A percentile compares a stretch with the other conserved stretches of the same genome.
These are phyloP conservation scores for Schizochytrium sp. DNA, from an alignment of 108 stramenopile genomes.

Conservation along the genomic window DNA sequence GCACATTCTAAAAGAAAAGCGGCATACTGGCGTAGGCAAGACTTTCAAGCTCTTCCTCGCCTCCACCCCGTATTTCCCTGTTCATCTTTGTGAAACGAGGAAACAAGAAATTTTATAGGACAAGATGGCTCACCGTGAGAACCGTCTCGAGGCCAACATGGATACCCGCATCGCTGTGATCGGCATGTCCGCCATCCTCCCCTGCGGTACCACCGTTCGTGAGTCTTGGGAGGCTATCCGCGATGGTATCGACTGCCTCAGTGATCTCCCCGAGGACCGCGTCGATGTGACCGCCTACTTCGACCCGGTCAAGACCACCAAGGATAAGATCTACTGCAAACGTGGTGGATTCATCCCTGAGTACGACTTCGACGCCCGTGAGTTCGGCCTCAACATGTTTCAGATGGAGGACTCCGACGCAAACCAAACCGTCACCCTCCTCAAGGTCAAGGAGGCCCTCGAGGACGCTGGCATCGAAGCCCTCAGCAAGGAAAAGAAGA, in stretches of 20 bases:
- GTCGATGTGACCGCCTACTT: conserved; percentile 48
- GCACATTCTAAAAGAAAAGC: too few species aligned
- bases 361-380: conserved; percentile 50
- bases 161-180: conserved; percentile 28
- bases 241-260: conserved; percentile 38
- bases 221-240: conserved; percentile 46
- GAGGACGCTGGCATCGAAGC: conserved; percentile 47
- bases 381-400: conserved; percentile 51
- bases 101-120: too few species aligned
- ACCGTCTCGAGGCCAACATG: neutral
- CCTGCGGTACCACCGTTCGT: conserved; percentile 19
- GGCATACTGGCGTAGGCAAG: too few species aligned
- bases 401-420: conserved; percentile 48
- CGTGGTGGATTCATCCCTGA: conserved; percentile 32
- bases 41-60: too few species aligned
- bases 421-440: conserved; percentile 39
- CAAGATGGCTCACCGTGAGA: too few species aligned
- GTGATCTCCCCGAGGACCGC: conserved; percentile 46
- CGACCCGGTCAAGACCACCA: conserved; percentile 46
- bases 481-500: conserved; percentile 11
- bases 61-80: too few species aligned
- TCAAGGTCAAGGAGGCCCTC: conserved; percentile 56
- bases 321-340: conserved; percentile 52
- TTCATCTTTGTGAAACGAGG: too few species aligned
- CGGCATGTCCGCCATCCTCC: conserved; percentile 54